These are phyloP conservation scores for Penicillium expansum DNA, from an alignment of 2,329 filamentous ascomycete species.

Conservation along the genomic window DNA sequence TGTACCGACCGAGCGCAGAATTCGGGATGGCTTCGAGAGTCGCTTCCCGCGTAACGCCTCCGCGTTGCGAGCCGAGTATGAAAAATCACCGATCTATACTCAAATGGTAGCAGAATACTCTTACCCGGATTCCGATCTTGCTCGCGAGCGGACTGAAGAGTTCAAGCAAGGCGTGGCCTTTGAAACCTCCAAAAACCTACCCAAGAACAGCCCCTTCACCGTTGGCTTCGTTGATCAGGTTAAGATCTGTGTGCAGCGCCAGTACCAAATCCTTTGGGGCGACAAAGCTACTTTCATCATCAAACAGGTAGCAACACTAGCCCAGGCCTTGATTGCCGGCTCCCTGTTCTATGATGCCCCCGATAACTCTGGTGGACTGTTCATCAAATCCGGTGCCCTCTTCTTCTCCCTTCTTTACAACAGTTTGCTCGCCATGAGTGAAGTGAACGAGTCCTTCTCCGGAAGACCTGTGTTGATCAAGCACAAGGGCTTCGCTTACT, in stretches of 20 bases:
- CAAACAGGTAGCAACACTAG: constrained; percentile 58
- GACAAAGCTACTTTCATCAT: constrained; percentile 63
- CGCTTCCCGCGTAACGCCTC: constrained; percentile 46
- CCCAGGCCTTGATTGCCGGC: constrained; percentile 61
- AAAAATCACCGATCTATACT: constrained; percentile 51
- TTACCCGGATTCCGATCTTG: constrained; percentile 53
- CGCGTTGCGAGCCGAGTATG: constrained; percentile 50
- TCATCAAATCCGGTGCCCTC: constrained; percentile 61
- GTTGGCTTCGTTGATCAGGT: constrained; percentile 57
- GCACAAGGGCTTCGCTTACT: constrained; percentile 58
- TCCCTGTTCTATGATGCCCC: constrained; percentile 67
- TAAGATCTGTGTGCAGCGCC: constrained; percentile 55
- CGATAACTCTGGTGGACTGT: constrained; percentile 57
- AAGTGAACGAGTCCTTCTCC: constrained; percentile 62
- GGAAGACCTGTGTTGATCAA: constrained; percentile 60
- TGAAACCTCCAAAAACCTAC: constrained; percentile 57
- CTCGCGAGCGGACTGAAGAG: constrained; percentile 50
- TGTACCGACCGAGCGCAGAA: constrained; percentile 51
- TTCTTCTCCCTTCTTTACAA: constrained; percentile 66
- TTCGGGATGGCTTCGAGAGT: constrained; percentile 44
- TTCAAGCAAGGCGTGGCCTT: constrained; percentile 54
- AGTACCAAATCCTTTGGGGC: constrained; percentile 65
- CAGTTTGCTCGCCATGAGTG: constrained; percentile 61
- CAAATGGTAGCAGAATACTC: constrained; percentile 56
- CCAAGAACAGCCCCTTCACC: constrained; percentile 56